Base-by-base conservation (phyloP, 139 green algal genomes). In the Chlorella sorokiniana region DNA sequence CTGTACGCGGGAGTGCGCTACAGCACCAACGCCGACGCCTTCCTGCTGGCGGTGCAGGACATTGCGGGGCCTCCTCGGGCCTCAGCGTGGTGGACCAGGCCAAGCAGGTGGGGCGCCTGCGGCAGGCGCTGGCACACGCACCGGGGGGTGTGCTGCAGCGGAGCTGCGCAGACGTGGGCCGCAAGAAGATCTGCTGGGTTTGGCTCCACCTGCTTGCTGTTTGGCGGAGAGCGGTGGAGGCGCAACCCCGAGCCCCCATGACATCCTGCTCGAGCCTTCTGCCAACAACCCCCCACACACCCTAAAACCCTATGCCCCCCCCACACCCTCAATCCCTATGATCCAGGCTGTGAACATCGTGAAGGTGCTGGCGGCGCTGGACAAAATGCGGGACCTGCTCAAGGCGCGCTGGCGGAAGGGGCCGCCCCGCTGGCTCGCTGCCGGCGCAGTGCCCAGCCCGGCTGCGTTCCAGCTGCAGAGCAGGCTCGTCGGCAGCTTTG, bases 351-450 rank as follows among this genome's bases (percentile, higher is more conserved):
- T 79, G 1, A 79, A 79, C 73, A 79, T 79, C 23, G 73, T 79
- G 37, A 79, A 79, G 73, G 81, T 86, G 45, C 63, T 86, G 63
- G 35, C 83, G 71, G 82, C 82, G 2, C 68, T 86, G 48, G 82
- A 86, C 48, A 33, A 84, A 22, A 86, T 86, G 25, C 74, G 71
- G 0, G 75, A 79, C 1, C 35, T 56, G 64, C 74, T 86, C n/a
- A 83, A 83, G 78, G 68, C 48, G 80, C 29, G 69, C 63, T 48
- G 40, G 11, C 5, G 51, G 25, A 29, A 54, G 33, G 18, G 52
- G 11, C 33, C 4, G 4, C 4, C 52, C 9, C 52, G 16, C 52
- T 5, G 27, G 16, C 52, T 27, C 4, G n/a, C n/a, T n/a, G n/a
- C n/a, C n/a, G n/a, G n/a, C n/a, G n/a, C n/a, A n/a, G n/a, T n/a